Conservation (phyloP, 1,284 basidiomycete genomes). For the Rhodotorula sp. region DNA sequence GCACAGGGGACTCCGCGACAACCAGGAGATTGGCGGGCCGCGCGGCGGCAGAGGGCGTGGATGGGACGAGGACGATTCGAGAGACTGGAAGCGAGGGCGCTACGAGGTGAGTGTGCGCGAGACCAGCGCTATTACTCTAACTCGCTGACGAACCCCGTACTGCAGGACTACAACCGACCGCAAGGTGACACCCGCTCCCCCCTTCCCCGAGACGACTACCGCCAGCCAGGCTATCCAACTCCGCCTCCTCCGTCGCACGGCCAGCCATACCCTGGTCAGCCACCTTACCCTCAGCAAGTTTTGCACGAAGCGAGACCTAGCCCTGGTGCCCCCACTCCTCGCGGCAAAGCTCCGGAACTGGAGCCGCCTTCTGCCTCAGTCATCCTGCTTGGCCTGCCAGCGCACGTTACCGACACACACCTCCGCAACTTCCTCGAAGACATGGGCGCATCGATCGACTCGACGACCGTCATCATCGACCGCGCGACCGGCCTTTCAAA, state of each 20-base stretch:
- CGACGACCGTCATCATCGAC: slow-evolving; percentile 86
- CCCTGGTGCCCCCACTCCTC: neutral
- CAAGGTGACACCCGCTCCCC: neutral
- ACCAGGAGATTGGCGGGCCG: neutral
- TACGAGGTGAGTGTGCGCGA: slow-evolving; percentile 19
- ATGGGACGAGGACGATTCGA: slow-evolving; percentile 15
- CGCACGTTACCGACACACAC: slow-evolving; percentile 22
- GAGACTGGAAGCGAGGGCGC: slow-evolving; percentile 22
- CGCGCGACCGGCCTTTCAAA: slow-evolving; percentile 82
- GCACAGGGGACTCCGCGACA: neutral
- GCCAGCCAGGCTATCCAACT: neutral
- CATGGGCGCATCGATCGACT: slow-evolving; percentile 47
- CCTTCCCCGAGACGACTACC: slow-evolving; percentile 5
- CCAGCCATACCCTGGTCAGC: neutral
- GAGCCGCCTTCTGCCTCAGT: slow-evolving; percentile 39
- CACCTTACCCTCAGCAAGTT: neutral
- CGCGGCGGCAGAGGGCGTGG: neutral
- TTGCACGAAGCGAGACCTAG: too few species aligned
- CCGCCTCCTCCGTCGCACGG: neutral
- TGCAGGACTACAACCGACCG: slow-evolving; percentile 3
- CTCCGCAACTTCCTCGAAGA: slow-evolving; percentile 40
- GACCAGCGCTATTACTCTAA: too few species aligned
- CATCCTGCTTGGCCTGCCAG: slow-evolving; percentile 44
- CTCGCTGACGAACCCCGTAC: neutral
- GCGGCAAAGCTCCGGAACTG: slow-evolving; percentile 21